These are phyloP conservation scores for Sclerotinia subarctica DNA, from an alignment of 2,329 filamentous ascomycete species.

Conservation along the genomic window DNA sequence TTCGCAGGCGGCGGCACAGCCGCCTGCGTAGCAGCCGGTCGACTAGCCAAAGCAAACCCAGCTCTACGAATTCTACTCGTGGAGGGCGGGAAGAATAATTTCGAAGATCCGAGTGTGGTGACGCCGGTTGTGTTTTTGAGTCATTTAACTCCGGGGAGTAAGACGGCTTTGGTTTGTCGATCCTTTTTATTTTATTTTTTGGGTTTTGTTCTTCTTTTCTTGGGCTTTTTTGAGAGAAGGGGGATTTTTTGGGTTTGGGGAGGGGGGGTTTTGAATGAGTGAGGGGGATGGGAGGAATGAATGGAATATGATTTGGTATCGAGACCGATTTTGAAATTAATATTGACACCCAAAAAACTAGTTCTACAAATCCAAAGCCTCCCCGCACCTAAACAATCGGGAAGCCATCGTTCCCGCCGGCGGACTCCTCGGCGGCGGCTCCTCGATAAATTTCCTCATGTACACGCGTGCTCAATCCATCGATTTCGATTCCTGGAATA, in stretches of 20 bases:
- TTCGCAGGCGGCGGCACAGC: conserved; percentile 50
- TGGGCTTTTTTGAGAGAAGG: neutral
- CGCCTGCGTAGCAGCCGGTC: conserved; percentile 48
- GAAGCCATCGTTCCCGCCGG: conserved; percentile 43
- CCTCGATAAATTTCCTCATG: conserved; percentile 58
- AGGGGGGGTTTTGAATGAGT: neutral
- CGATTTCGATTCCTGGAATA: conserved; percentile 53
- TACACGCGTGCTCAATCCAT: conserved; percentile 46
- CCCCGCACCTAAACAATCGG: conserved; percentile 46
- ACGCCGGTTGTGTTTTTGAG: conserved; percentile 50
- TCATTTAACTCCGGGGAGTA: conserved; percentile 48
- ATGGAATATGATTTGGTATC: neutral
- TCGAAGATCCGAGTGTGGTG: conserved; percentile 48
- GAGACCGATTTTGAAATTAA: neutral
- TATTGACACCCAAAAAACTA: conserved; percentile 27
- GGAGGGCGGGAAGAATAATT: conserved; percentile 53
- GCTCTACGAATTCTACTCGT: conserved; percentile 50
- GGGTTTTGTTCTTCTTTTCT: neutral
- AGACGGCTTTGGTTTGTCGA: conserved; percentile 41
- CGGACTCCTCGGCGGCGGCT: conserved; percentile 60
- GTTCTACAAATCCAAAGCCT: conserved; percentile 50
- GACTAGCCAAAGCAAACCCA: conserved; percentile 51
- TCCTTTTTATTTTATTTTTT: neutral
- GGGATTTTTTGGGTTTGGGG: neutral
- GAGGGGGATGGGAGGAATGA: neutral